Evolutionary conservation across 345 rosid species (phyloP), one percentile per base, ranked within the genome.

Genomic region (Ceriops tagal): DNA sequence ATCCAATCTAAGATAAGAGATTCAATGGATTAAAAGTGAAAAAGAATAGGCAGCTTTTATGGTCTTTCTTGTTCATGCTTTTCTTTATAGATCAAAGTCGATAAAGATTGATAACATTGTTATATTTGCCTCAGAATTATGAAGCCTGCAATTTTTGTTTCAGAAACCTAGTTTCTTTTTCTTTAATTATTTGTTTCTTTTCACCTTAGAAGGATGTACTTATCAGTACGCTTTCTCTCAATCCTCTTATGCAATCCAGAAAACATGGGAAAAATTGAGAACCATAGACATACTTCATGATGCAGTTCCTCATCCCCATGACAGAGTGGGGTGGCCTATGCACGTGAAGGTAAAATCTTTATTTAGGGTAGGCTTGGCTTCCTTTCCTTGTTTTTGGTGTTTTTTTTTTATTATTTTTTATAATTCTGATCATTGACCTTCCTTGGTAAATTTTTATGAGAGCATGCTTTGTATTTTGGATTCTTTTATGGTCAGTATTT

Each of bases 241-340:
- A 4, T 0, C 19, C 26, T 67, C 28, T 58, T 35, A 59, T 47
- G 55, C 65, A 24, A 67, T 72, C 31, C 86, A 93, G 98, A 93
- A 89, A 87, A 88, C 97, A 61, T 93, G 97, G 98, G 87, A 83
- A 74, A 89, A 80, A 74, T 53, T 91, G 87, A 84, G 84, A 78
- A 28, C 80, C 65, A 73, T 64, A 52, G 77, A 75, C 43, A 78
- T 91, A 70, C 85, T 93, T 73, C 85, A 79, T 53, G 93, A 91
- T 79, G 92, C 98, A 49, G 79, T 93, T 71, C 96, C 98, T 73
- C 73, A 82, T 88, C 97, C 97, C 60, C 66, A 31, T 53, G 77
- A 84, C 39, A 84, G 96, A 74, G 66, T 82, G 19, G 95, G 96
- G 60, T 83, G 84, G 72, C 96, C 97, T 31, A 85, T 87, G 92